Base-by-base conservation (phyloP, 2,329 filamentous ascomycete genomes). In the Didymella lethalis region DNA sequence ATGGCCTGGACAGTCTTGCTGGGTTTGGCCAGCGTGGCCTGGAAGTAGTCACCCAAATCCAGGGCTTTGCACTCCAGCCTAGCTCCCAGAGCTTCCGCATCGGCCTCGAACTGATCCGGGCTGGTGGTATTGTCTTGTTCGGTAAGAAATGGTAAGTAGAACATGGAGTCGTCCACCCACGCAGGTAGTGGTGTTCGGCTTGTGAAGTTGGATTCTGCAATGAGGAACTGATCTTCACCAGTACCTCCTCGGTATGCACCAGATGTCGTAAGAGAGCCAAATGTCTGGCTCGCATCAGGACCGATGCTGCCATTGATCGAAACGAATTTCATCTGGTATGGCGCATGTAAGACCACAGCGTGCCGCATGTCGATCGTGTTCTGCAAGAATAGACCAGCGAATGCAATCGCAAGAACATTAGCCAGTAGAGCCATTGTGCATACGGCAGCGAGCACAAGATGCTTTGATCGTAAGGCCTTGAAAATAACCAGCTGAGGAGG, bases 401-500 rank as follows among this genome's bases (percentile, higher is more conserved):
- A 74, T 0, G 83, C 78, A 2, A 88, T 77, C 0, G 85, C 80
- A 0, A 88, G 75, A 0, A 87, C 47, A 46, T 88, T 88, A 0
- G 82, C 78, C 0, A 86, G 69, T 0, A 88, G 58, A 0, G 83
- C 78, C 54, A 84, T 80, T 0, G 72, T 5, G 53, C 85, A 86
- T 0, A 88, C 75, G 0, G 78, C 43, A 0, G 71, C 79, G 0
- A 88, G 73, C 0, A 84, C 32, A 0, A 82, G 73, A 46, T 88
- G 85, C 0, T 70, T 55, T 0, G 80, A 75, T 2, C 68, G 74
- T 0, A 84, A 1, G 0, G 86, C 85, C 36, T 81, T 77, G 64
- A 78, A 79, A 0, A 85, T 6, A 0, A 79, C 75, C 0, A 88
- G 69, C 25, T 86, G 84, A 0, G 86, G 85, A 0, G 86, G 86